Base-by-base conservation (phyloP, 2,329 filamentous ascomycete species). In the Epichloe sylvatica region DNA sequence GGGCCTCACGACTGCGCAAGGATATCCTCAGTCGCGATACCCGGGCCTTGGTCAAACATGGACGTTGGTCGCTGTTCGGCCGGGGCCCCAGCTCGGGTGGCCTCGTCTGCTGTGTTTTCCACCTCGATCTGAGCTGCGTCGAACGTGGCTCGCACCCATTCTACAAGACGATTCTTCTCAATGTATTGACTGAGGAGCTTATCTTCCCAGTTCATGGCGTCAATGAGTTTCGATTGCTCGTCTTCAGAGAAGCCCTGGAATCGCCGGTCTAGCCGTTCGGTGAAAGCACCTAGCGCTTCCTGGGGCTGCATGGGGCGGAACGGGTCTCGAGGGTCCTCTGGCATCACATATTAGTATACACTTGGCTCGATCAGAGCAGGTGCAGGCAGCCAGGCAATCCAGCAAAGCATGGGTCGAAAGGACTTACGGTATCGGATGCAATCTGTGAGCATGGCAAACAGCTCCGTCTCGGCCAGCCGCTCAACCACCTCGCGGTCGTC, bases 151-250 rank as follows among this genome's bases (percentile, higher is more conserved):
- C 57, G 62, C 17, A 70, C 64, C 86, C 90, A 94, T 50, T 83
- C 74, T 6, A 80, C 78, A 11, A 95, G 73, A 37, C 81, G 75
- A 51, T 80, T 74, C 62, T 81, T 81, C 50, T 84, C 77, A 19
- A 92, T 72, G 60, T 80, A 80, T 46, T 74, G 72, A 47, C 72
- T 68, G 38, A 96, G 71, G 11, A 76, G 62, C 52, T 76, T 73
- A 60, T 91, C 84, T 66, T 95, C 89, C 51, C 74, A 73, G 51
- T 77, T 72, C 69, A 92, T 84, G 51, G 87, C 86, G 25, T 81
- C 77, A 30, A 83, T 68, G 51, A 94, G 75, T 51, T 80, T 81
- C 51, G 79, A 73, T 51, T 80, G 76, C 57, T 85, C 76, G 41
- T 78, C 75, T 40, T 81, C 76, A 51, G 83, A 77, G 59, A 81